Evolutionary conservation across 805 yeast genomes (phyloP).

Genomic region (Schwanniomyces sp.): DNA sequence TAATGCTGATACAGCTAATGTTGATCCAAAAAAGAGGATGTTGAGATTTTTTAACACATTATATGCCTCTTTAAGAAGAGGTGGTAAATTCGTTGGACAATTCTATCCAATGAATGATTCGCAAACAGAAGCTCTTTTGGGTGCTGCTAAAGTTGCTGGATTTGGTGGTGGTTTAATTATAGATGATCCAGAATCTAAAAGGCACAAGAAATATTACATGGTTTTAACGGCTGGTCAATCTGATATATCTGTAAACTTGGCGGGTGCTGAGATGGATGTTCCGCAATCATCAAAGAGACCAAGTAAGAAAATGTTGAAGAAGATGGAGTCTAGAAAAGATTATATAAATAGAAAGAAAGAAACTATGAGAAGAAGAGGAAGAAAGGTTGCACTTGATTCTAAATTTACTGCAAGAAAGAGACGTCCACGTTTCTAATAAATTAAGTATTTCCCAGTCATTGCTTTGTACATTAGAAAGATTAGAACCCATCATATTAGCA

Average conservation of each 20-base stretch:
- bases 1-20: slow-evolving; percentile 82
- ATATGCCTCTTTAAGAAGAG: slow-evolving; percentile 82
- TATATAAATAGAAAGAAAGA: slow-evolving; percentile 91
- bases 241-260: slow-evolving; percentile 72
- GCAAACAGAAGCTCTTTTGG: slow-evolving; percentile 74
- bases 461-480: slow-evolving; percentile 1
- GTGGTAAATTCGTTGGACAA: slow-evolving; percentile 97
- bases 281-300: slow-evolving; percentile 42
- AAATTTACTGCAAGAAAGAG: slow-evolving; percentile 83
- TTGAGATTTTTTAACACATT: slow-evolving; percentile 83
- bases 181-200: slow-evolving; percentile 91
- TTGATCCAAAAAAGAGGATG: slow-evolving; percentile 82
- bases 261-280: slow-evolving; percentile 80
- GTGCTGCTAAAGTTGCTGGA: slow-evolving; percentile 90
- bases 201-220: slow-evolving; percentile 85
- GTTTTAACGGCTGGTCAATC: slow-evolving; percentile 85
- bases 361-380: slow-evolving; percentile 88
- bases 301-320: slow-evolving; percentile 49
- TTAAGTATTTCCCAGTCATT: neutral
- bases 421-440: slow-evolving; percentile 37
- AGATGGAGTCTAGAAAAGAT: slow-evolving; percentile 73
- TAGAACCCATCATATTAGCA: neutral
- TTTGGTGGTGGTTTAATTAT: slow-evolving; percentile 94
- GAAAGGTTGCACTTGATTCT: slow-evolving; percentile 83
- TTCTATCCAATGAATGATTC: slow-evolving; percentile 91